These are phyloP conservation scores for Saccharum officinarum DNA, from an alignment of 176 grass and related monocot species.

Conservation along the genomic window DNA sequence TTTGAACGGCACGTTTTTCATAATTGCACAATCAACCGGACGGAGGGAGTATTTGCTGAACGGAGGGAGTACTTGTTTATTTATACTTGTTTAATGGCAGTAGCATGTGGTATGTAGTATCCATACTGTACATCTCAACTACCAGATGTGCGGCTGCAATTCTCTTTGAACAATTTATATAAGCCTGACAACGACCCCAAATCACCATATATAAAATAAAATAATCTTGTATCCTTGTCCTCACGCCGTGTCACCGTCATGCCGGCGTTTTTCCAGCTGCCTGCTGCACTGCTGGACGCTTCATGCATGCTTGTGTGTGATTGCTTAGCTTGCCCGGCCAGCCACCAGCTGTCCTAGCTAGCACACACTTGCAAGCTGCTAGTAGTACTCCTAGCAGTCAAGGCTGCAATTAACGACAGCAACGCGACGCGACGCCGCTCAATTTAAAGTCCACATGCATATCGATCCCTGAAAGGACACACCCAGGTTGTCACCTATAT, in stretches of 20 bases:
- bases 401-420: neutral
- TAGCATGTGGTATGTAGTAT: too few species aligned
- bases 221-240: neutral
- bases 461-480: slow-evolving; percentile 24
- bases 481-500: slow-evolving; percentile 11
- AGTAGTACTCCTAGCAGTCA: neutral
- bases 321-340: neutral
- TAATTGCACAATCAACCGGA: too few species aligned
- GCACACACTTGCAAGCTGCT: neutral
- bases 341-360: neutral
- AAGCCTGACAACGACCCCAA: neutral
- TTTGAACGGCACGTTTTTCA: too few species aligned
- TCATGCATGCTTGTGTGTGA: neutral
- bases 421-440: neutral
- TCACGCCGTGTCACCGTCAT: slow-evolving; percentile 29
- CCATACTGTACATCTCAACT: neutral
- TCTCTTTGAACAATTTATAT: neutral
- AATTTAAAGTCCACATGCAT: slow-evolving; percentile 9
- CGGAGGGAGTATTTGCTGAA: too few species aligned
- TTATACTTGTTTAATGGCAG: too few species aligned
- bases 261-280: slow-evolving; percentile 40
- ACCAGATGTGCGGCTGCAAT: slow-evolving; percentile 6
- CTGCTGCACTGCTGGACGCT: neutral
- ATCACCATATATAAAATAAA: neutral
- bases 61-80: too few species aligned